Conservation (phyloP, 192 early-diverging fungal genomes). For the Backusella sp. region DNA sequence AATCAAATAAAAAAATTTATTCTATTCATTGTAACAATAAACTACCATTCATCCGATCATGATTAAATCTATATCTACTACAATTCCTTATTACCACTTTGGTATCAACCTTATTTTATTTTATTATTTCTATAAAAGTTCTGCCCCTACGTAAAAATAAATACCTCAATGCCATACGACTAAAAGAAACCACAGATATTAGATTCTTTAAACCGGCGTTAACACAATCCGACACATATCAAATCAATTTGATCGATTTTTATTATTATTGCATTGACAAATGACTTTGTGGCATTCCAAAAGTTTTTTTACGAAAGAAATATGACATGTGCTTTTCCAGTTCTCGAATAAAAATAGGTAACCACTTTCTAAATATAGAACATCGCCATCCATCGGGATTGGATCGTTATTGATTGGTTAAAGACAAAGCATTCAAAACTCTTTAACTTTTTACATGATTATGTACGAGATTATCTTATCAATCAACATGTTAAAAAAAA, state of each 20-base stretch:
- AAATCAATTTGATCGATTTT: background rate
- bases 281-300: background rate
- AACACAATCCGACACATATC: background rate
- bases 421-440: background rate
- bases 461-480: background rate
- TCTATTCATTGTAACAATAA: background rate
- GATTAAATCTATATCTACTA: background rate
- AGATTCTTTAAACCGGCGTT: background rate
- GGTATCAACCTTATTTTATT: background rate
- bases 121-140: background rate
- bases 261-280: background rate
- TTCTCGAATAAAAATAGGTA: background rate
- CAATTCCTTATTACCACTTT: background rate
- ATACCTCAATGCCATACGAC: background rate
- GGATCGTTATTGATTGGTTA: background rate
- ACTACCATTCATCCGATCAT: background rate
- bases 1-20: constrained; percentile 2
- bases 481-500: background rate
- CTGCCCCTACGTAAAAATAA: background rate
- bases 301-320: background rate
- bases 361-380: background rate
- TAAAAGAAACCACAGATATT: background rate
- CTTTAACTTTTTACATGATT: background rate
- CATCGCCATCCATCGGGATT: background rate
- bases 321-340: background rate